phyloP scores from a whole-genome alignment of 2,329 filamentous ascomycete species.

The Thielaviopsis punctulata region DNA sequence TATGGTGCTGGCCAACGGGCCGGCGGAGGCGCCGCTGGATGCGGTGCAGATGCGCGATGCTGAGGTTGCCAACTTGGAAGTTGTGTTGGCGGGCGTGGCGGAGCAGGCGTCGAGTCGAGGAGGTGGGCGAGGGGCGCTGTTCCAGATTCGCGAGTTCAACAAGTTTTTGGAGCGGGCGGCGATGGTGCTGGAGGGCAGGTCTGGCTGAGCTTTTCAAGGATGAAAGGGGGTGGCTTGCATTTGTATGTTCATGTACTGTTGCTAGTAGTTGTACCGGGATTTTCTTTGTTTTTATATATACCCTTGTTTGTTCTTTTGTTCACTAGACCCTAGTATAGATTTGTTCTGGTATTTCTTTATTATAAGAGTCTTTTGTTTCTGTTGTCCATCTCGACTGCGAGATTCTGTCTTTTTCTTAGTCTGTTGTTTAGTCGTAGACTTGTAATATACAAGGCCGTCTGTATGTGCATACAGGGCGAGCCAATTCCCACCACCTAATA shows the following conservation, averaged over 20 bases:
- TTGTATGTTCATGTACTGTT: background rate
- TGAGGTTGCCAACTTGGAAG: conserved; percentile 38
- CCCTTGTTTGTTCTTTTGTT: background rate
- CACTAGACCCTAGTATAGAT: background rate
- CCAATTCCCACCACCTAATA: background rate
- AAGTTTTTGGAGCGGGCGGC: conserved; percentile 45
- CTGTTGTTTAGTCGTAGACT: background rate
- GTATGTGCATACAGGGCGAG: no score
- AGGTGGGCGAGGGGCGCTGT: conserved; percentile 33
- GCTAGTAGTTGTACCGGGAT: background rate
- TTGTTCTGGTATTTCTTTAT: background rate
- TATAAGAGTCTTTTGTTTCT: background rate
- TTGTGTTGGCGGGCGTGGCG: conserved; percentile 36
- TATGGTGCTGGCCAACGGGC: conserved; percentile 34
- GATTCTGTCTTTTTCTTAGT: background rate
- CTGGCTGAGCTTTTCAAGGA: conserved; percentile 14
- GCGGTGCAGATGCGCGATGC: conserved; percentile 28
- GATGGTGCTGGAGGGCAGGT: conserved; percentile 32
- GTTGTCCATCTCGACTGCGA: background rate
- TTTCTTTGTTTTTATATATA: background rate
- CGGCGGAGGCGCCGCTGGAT: conserved; percentile 28
- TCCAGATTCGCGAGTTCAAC: conserved; percentile 44
- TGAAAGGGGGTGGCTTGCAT: background rate
- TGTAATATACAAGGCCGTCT: no score
- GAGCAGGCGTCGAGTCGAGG: conserved; percentile 34